A percentile compares a stretch with the other conserved stretches of the same genome.
These are phyloP conservation scores for Calonectria naviculata DNA, from an alignment of 2,329 filamentous ascomycete species.

Conservation along the genomic window DNA sequence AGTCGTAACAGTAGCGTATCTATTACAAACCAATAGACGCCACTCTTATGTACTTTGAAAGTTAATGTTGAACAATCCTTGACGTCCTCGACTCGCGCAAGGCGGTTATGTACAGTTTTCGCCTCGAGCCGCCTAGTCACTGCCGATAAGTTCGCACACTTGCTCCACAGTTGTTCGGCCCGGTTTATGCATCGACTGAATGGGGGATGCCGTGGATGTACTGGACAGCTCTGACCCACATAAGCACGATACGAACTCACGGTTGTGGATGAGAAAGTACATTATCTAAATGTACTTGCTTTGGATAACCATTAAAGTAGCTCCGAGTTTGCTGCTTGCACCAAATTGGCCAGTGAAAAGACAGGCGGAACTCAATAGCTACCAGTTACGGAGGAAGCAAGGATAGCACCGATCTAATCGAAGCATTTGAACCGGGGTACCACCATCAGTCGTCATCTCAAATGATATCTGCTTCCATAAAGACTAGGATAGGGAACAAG, in stretches of 20 bases:
- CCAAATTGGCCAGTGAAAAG: no score
- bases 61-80: background rate
- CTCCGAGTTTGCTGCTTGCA: background rate
- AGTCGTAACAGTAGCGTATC: background rate
- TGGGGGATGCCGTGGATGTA: background rate
- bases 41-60: background rate
- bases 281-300: background rate
- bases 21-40: background rate
- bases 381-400: no score
- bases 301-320: background rate
- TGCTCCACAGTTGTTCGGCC: background rate
- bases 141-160: background rate
- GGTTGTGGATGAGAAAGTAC: background rate
- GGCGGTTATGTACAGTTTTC: background rate
- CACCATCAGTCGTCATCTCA: background rate
- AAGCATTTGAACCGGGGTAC: no score
- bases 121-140: background rate
- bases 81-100: background rate
- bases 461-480: background rate
- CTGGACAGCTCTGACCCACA: background rate
- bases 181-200: background rate
- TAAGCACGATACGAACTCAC: background rate
- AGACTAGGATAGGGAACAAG: background rate
- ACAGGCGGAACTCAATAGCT: background rate
- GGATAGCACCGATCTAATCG: no score